Base-by-base conservation (phyloP, 2,329 filamentous ascomycete species). In the Scopulariopsis brevicaulis region DNA sequence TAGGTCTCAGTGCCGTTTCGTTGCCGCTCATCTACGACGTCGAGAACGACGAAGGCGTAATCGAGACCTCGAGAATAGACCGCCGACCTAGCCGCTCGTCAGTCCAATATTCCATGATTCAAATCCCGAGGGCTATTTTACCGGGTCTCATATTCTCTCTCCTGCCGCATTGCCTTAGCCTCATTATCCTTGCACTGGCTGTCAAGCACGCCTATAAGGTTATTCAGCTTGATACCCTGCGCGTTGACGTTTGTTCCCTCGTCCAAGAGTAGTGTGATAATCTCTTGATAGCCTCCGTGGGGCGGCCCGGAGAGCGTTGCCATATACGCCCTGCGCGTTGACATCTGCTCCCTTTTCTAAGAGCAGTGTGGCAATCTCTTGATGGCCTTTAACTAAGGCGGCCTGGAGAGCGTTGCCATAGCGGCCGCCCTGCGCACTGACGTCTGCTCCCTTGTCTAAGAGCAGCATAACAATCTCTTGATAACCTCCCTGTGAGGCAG, bases 1-100 rank as follows among this genome's bases (percentile, higher is more conserved):
- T 62, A 61, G 46, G 59, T 53, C 20, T 56, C 58, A 11, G 56
- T 46, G 5, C 43, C 43, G 28, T 62, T 61, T 10, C 56, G 56
- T 10, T 52, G 37, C 8, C 59, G 59, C 28, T 61, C 59, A 3
- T 53, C 14, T 24, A 55, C 20, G 1, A 59, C 59, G 20, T 62
- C 56, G 7, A 62, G 58, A 1, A 48, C 46, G 59, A 62, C 48
- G 40, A 54, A 62, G 12, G 61, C 61, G 12, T 51, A 18, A 22
- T 20, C 40, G 7, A 46, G 11, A 8, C 61, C 61, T 4, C 53
- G 58, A 15, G 58, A 61, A 43, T 57, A 20, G 32, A 59, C 25
- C 53, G 7, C 54, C 54, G 15, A 56, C 59, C 14, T 55, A 46
- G 18, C 5, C 18, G 18, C 40, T 14, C 10, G 34, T 37, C 14